Percentiles rank a stretch among this genome's conserved stretches.
These are phyloP conservation scores for Neurospora africana DNA, from an alignment of 495 filamentous ascomycete genomes.

Conservation along the genomic window DNA sequence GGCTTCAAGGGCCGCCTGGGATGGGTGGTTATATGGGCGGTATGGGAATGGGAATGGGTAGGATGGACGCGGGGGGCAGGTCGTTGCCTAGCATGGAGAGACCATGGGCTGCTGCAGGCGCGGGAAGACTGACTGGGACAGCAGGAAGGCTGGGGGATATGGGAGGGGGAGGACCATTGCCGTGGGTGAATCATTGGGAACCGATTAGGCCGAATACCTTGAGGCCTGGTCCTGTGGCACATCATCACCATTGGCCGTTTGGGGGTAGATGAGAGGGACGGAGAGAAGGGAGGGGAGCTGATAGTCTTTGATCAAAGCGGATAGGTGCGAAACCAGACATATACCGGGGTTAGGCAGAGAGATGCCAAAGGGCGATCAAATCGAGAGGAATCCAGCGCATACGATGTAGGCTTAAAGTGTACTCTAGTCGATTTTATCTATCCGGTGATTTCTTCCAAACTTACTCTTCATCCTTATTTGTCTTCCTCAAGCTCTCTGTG, in stretches of 20 bases:
- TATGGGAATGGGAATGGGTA: background rate
- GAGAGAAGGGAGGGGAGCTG: background rate
- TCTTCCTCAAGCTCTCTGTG: slow-evolving; percentile 58
- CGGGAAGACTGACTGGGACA: background rate
- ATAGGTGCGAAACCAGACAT: background rate
- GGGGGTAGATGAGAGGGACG: background rate
- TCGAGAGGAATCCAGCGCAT: background rate
- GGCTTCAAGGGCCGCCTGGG: background rate
- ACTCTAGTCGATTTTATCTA: background rate
- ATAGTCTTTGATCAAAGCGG: background rate
- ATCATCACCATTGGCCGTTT: slow-evolving; percentile 1
- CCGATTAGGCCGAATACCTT: background rate
- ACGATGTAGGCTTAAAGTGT: background rate
- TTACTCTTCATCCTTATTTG: slow-evolving; percentile 17
- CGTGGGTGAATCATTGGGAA: background rate
- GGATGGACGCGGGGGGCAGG: background rate
- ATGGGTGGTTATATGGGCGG: background rate
- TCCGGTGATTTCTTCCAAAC: background rate
- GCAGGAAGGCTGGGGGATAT: background rate
- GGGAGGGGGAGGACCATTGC: background rate
- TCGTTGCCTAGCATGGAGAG: background rate
- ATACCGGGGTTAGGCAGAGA: background rate
- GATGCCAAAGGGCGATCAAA: background rate
- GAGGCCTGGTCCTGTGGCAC: background rate
- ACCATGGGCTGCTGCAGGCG: background rate